phyloP scores from a whole-genome alignment of 2,329 filamentous ascomycete species.

The Cercospora beticola region DNA sequence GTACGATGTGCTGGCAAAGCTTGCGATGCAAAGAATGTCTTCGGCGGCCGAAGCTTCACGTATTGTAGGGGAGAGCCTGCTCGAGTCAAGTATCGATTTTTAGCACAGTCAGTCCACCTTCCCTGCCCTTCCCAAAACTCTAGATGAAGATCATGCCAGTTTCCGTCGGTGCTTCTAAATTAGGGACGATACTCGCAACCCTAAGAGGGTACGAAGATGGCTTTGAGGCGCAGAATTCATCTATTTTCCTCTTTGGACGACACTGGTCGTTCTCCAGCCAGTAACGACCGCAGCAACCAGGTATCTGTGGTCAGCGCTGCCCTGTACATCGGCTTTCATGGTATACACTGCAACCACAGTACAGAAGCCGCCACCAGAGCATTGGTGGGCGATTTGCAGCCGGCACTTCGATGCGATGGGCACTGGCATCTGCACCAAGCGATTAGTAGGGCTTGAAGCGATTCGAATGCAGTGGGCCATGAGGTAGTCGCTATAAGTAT shows the following conservation, averaged over 20 bases:
- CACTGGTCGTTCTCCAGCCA: neutral
- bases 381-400: neutral
- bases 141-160: neutral
- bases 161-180: neutral
- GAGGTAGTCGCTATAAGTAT: neutral
- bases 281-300: neutral
- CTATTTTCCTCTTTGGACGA: neutral
- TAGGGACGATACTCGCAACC: neutral
- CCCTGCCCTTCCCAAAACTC: neutral
- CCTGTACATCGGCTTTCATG: neutral
- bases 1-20: neutral
- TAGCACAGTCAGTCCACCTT: neutral
- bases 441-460: neutral
- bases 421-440: neutral
- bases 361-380: neutral
- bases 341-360: neutral
- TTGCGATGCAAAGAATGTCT: neutral
- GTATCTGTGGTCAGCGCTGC: neutral
- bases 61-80: neutral
- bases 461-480: neutral
- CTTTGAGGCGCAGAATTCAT: neutral
- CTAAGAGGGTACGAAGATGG: neutral
- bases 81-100: neutral
- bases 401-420: neutral
- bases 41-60: neutral